A percentile compares a stretch with the other conserved stretches of the same genome.
phyloP scores from a whole-genome alignment of 805 yeast genomes.

The Candida ovalis region DNA sequence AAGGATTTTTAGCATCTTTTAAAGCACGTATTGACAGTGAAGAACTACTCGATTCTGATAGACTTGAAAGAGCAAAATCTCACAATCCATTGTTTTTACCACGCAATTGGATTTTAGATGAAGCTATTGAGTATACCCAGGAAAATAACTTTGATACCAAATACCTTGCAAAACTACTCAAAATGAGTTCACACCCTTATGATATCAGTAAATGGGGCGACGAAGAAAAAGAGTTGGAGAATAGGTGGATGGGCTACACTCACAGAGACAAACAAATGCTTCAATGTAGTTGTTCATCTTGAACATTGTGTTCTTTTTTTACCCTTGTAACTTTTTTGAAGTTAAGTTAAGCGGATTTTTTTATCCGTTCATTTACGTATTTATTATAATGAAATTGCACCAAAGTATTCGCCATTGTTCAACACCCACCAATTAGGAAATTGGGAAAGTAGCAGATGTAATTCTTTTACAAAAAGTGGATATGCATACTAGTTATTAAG shows the following conservation, averaged over 20 bases:
- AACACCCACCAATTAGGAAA: too few relatives aligned
- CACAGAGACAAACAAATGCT: slow-evolving; percentile 55
- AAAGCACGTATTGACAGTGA: slow-evolving; percentile 34
- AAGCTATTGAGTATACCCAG: slow-evolving; percentile 60
- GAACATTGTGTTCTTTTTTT: slow-evolving; percentile 1
- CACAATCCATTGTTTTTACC: slow-evolving; percentile 81
- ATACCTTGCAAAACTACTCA: slow-evolving; percentile 55
- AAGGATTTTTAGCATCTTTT: slow-evolving; percentile 53
- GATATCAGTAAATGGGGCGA: slow-evolving; percentile 65
- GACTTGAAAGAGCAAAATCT: slow-evolving; percentile 39
- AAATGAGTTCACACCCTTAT: slow-evolving; percentile 76
- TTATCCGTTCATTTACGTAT: too few relatives aligned
- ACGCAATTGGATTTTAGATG: slow-evolving; percentile 81
- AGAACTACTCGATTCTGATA: slow-evolving; percentile 32
- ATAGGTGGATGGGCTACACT: slow-evolving; percentile 48
- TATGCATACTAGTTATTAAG: too few relatives aligned
- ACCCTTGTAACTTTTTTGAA: neutral
- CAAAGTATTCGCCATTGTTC: too few relatives aligned
- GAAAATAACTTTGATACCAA: slow-evolving; percentile 50
- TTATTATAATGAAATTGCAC: too few relatives aligned
- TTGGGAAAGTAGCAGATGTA: too few relatives aligned
- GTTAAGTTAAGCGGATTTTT: too few relatives aligned
- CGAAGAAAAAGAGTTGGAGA: slow-evolving; percentile 63
- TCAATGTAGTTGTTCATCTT: slow-evolving; percentile 70
- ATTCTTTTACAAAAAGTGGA: too few relatives aligned